phyloP scores from a whole-genome alignment of 495 filamentous ascomycete species.

The Opeltia flavorubescens region DNA sequence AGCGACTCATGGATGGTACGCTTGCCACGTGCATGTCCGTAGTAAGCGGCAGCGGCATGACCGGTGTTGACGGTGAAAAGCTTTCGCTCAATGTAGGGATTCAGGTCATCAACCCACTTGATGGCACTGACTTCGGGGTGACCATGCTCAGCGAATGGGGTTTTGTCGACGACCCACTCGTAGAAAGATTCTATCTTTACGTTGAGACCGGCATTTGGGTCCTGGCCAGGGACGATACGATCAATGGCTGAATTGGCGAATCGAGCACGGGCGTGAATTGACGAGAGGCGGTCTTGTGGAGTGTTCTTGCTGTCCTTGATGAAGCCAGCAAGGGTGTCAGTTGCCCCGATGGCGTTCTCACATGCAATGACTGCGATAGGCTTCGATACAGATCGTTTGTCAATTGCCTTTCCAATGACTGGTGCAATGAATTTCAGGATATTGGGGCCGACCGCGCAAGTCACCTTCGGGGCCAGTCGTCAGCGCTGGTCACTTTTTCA shows the following conservation, averaged over 20 bases:
- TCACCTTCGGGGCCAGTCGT: constrained; percentile 30
- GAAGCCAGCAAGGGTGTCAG: constrained; percentile 64
- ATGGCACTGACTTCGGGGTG: constrained; percentile 72
- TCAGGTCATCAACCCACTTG: constrained; percentile 80
- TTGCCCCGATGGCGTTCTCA: constrained; percentile 91
- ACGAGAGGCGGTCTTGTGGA: constrained; percentile 38
- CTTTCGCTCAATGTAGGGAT: constrained; percentile 97
- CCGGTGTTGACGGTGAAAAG: constrained; percentile 98
- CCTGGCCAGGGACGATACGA: constrained; percentile 86
- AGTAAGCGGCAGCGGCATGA: constrained; percentile 95
- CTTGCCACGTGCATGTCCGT: constrained; percentile 72
- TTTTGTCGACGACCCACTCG: constrained; percentile 90
- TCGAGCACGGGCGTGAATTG: constrained; percentile 50
- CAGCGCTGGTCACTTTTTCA: no score
- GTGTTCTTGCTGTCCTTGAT: constrained; percentile 64
- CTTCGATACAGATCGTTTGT: constrained; percentile 49
- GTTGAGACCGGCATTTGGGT: constrained; percentile 62
- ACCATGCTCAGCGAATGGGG: constrained; percentile 52
- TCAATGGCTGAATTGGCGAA: constrained; percentile 98
- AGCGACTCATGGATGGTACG: constrained; percentile 76
- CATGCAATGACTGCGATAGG: constrained; percentile 90
- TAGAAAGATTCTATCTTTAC: constrained; percentile 96
- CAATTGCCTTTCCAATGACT: constrained; percentile 82
- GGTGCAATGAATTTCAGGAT: constrained; percentile 93
- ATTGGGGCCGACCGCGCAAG: constrained; percentile 91